Base-by-base conservation (phyloP, 768 basidiomycete genomes). In the Boletus reticuloceps region DNA sequence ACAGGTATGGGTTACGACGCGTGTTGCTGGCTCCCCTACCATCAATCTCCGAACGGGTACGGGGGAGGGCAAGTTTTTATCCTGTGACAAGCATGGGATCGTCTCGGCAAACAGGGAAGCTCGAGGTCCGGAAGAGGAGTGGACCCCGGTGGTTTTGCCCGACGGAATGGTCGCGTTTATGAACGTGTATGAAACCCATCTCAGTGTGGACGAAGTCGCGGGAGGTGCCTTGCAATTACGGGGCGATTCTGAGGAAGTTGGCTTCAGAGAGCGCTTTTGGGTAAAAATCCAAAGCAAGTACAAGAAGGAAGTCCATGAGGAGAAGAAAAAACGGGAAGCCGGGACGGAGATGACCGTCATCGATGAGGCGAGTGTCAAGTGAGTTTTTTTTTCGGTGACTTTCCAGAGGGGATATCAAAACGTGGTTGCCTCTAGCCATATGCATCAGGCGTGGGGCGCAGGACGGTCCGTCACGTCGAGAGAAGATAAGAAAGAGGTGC, bases 91-190 rank as follows among this genome's bases (percentile, higher is more conserved):
- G 57, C 85, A 91, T 63, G 94, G 94, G 8, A 75, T 93, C 19
- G 87, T 96, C 14, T 83, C 86, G 59, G 86, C 89, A 42, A 88
- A 91, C 66, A 78, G 90, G 44, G 94, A 97, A 65, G 94, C 94
- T 27, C 82, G 94, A 32, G 94, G 94, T 2, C 89, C 91, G 5
- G 91, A 96, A 70, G 94, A 97, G 70, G 94, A 95, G 71, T 97
- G 93, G 91, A 89, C 88, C 4, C 88, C 93, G 16, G 81, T 92
- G 25, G 75, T 94, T 53, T 71, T 91, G 22, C 83, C 89, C 11
- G 90, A 89, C 55, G 91, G 90, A 40, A 91, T 93, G 87, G 83
- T 89, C 46, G 88, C 90, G 8, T 88, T 94, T 67, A 85, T 86
- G 83, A 93, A 87, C 70, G 78, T 91, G 11, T 94, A 95, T 64